These are phyloP conservation scores for Pulveroboletus ridleyi DNA, from an alignment of 1,284 basidiomycete species.

Conservation along the genomic window DNA sequence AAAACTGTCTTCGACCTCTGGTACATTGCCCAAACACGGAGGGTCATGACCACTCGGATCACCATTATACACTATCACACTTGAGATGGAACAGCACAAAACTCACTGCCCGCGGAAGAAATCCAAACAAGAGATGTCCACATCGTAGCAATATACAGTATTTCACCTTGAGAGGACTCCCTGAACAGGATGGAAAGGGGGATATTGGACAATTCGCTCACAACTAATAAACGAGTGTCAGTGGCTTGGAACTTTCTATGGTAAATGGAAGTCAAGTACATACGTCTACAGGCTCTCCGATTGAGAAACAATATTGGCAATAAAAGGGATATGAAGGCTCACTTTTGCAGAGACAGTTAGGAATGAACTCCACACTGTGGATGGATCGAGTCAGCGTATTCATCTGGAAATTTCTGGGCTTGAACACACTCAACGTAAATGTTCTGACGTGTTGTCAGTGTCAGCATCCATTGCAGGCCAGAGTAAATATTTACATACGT, in stretches of 20 bases:
- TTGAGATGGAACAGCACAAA: background rate
- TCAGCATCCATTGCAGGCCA: background rate
- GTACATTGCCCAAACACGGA: constrained; percentile 26
- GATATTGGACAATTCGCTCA: constrained; percentile 4
- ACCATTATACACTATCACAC: background rate
- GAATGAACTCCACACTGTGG: constrained; percentile 15
- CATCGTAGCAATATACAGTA: constrained; percentile 9
- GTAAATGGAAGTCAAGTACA: constrained; percentile 1
- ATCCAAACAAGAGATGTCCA: constrained; percentile 12
- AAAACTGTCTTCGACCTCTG: constrained; percentile 16
- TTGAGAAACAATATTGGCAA: background rate
- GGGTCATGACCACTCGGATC: constrained; percentile 19
- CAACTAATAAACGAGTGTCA: constrained; percentile 15
- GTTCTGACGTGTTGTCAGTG: background rate
- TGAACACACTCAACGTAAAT: constrained; percentile 10
- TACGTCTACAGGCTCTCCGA: constrained; percentile 9
- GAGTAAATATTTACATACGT: constrained; percentile 6
- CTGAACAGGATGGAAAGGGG: background rate
- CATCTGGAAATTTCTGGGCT: too few relatives aligned
- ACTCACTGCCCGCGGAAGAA: constrained; percentile 18
- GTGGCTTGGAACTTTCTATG: too few relatives aligned
- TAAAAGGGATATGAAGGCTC: background rate
- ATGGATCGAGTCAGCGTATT: background rate
- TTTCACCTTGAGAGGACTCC: constrained; percentile 8
- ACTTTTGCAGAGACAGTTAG: constrained; percentile 14